phyloP scores from a whole-genome alignment of 2,329 filamentous ascomycete species.

The Monilinia vaccinii-corymbosi region DNA sequence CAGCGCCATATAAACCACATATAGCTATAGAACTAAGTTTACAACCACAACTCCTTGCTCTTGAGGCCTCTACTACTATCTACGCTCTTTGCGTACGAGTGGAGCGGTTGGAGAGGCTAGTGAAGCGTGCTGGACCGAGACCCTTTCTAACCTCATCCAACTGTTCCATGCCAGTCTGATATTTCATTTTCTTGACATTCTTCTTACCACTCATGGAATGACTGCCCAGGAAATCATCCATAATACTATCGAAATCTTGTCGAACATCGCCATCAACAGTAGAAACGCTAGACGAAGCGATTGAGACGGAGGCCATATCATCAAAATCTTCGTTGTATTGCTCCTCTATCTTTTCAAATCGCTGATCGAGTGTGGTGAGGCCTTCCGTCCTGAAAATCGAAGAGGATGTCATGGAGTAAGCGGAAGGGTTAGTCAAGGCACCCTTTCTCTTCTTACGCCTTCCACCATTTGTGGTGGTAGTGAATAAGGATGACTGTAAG shows the following conservation, averaged over 20 bases:
- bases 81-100: constrained; percentile 20
- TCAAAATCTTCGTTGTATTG: constrained; percentile 59
- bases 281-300: constrained; percentile 55
- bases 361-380: constrained; percentile 71
- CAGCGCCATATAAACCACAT: not conserved
- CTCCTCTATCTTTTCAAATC: constrained; percentile 87
- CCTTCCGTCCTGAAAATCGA: constrained; percentile 82
- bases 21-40: not conserved
- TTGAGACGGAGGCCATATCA: constrained; percentile 52
- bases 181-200: constrained; percentile 69
- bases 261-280: constrained; percentile 60
- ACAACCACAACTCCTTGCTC: not conserved
- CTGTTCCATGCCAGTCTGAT: constrained; percentile 75
- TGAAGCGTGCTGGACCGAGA: constrained; percentile 65
- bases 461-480: constrained; percentile 69
- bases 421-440: constrained; percentile 77
- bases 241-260: constrained; percentile 76
- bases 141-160: constrained; percentile 80
- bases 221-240: constrained; percentile 83
- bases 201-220: constrained; percentile 66
- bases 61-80: not conserved
- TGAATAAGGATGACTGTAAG: constrained; percentile 61
- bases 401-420: constrained; percentile 87
- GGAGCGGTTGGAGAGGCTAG: not conserved
- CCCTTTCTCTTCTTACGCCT: constrained; percentile 92